phyloP scores from a whole-genome alignment of 352 stramenopile genomes.

The Phytophthora melonis region DNA sequence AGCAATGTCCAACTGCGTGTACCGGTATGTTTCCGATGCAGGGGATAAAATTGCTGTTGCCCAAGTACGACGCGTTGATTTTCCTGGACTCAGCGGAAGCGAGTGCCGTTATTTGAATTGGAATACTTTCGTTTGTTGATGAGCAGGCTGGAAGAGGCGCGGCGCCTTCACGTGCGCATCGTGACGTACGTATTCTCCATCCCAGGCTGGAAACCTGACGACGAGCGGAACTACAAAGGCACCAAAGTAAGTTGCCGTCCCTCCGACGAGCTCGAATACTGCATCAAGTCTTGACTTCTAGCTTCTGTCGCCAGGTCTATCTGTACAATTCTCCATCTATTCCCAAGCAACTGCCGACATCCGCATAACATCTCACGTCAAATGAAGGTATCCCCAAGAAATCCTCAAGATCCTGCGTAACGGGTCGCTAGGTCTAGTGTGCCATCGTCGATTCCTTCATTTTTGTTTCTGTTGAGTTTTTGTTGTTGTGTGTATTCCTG shows the following conservation, averaged over 20 bases:
- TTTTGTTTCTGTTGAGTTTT: conserved; percentile 31
- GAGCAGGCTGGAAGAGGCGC: conserved; percentile 73
- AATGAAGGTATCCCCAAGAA: not conserved
- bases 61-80: conserved; percentile 53
- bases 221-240: conserved; percentile 81
- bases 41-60: conserved; percentile 77
- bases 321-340: conserved; percentile 54
- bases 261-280: not conserved
- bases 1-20: conserved; percentile 8
- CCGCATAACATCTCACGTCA: conserved; percentile 10
- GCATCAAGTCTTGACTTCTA: not conserved
- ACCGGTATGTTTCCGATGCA: conserved; percentile 23
- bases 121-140: not conserved
- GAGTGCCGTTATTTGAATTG: not conserved
- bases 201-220: conserved; percentile 67
- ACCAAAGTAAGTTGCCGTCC: conserved; percentile 67
- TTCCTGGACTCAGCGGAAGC: not conserved
- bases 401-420: not conserved
- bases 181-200: conserved; percentile 89
- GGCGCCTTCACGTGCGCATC: conserved; percentile 65
- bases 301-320: conserved; percentile 52
- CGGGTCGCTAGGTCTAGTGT: conserved; percentile 10
- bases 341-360: conserved; percentile 14
- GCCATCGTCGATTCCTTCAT: conserved; percentile 34
- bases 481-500: not conserved